Conservation (phyloP, 1,284 basidiomycete species). For the Schizophyllum amplum region DNA sequence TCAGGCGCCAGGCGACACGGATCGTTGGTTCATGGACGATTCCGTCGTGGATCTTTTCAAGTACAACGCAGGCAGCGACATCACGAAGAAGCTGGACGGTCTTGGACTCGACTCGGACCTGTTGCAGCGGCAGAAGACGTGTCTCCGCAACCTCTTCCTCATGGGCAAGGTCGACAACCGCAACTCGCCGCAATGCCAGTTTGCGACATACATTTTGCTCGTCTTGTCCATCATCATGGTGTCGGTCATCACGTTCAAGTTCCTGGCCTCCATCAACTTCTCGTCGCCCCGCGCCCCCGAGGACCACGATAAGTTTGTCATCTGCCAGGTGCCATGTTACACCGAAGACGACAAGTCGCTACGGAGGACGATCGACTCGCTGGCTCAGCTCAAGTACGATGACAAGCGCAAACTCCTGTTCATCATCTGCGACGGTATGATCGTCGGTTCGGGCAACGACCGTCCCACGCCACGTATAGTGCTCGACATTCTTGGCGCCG, state of each 20-base stretch:
- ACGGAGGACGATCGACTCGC: constrained; percentile 86
- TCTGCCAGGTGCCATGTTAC: constrained; percentile 98
- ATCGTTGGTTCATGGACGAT: constrained; percentile 76
- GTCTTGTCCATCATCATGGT: constrained; percentile 92
- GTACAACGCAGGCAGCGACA: constrained; percentile 74
- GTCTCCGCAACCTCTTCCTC: constrained; percentile 88
- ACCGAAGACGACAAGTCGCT: constrained; percentile 91
- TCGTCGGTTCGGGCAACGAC: constrained; percentile 94
- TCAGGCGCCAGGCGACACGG: constrained; percentile 45
- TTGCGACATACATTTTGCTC: constrained; percentile 89
- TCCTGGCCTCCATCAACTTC: constrained; percentile 91
- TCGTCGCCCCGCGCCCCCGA: constrained; percentile 79
- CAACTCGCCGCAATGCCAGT: constrained; percentile 85
- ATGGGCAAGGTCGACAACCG: constrained; percentile 91
- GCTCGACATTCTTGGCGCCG: constrained; percentile 92
- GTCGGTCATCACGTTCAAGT: constrained; percentile 96
- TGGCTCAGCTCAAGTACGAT: constrained; percentile 93
- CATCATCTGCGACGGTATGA: constrained; percentile 97
- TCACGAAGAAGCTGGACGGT: constrained; percentile 71
- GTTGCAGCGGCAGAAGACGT: constrained; percentile 76
- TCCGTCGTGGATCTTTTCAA: constrained; percentile 78
- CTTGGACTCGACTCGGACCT: constrained; percentile 62
- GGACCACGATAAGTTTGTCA: constrained; percentile 97
- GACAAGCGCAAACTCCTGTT: constrained; percentile 96
- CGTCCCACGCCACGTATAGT: constrained; percentile 90